These are phyloP conservation scores for Berkeleyomyces rouxiae DNA, from an alignment of 2,329 filamentous ascomycete species.

Conservation along the genomic window DNA sequence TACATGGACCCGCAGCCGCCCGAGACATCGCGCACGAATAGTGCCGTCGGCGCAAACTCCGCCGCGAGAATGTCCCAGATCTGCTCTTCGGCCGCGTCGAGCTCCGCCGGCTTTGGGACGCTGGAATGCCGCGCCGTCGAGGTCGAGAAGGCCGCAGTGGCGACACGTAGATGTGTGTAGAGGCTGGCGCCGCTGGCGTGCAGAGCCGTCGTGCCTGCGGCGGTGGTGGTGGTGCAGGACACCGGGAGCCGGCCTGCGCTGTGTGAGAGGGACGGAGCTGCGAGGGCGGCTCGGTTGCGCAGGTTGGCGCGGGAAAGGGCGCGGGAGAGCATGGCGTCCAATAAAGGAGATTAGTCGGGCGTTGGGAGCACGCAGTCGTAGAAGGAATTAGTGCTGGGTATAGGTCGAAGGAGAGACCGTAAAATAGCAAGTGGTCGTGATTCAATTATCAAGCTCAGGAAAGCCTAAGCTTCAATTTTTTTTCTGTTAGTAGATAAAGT, in stretches of 20 bases:
- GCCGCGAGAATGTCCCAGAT: constrained; percentile 38
- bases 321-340: background rate
- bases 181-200: constrained; percentile 11
- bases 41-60: constrained; percentile 33
- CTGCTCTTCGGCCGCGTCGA: constrained; percentile 38
- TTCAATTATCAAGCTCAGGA: background rate
- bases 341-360: background rate
- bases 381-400: too few relatives aligned
- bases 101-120: constrained; percentile 31
- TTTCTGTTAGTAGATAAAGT: background rate
- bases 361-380: too few relatives aligned
- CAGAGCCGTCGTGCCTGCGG: background rate
- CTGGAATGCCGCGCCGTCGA: constrained; percentile 18
- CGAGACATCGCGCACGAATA: constrained; percentile 61
- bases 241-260: background rate
- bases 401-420: too few relatives aligned
- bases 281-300: background rate
- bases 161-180: background rate
- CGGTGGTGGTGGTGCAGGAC: background rate
- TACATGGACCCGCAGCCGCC: constrained; percentile 83
- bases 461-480: background rate
- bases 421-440: too few relatives aligned
- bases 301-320: background rate
- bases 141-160: constrained; percentile 17
- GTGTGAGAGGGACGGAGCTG: background rate